phyloP scores from a whole-genome alignment of 768 basidiomycete species.

The Suillus subluteus region DNA sequence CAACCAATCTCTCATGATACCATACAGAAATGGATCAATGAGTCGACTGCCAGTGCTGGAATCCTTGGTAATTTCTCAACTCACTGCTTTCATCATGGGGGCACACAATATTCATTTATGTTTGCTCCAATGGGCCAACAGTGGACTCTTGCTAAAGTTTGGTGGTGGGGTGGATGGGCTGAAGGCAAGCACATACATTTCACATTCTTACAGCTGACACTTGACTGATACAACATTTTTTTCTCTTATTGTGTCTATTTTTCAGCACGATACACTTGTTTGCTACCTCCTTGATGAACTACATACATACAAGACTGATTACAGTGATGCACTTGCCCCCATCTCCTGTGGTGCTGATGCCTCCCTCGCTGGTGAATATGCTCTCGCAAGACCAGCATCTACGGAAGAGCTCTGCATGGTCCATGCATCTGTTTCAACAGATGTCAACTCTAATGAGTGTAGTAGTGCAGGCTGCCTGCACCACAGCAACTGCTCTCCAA shows the following conservation, averaged over 20 bases:
- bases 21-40: constrained; percentile 24
- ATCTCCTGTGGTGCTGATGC: too few relatives aligned
- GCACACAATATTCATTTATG: constrained; percentile 34
- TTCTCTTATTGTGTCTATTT: too few relatives aligned
- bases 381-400: too few relatives aligned
- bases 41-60: constrained; percentile 12
- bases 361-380: too few relatives aligned
- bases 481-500: too few relatives aligned
- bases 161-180: constrained; percentile 48
- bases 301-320: constrained; percentile 26
- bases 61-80: constrained; percentile 25
- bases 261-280: constrained; percentile 14
- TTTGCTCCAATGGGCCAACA: constrained; percentile 26
- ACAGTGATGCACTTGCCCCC: constrained; percentile 16
- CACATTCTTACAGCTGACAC: not conserved
- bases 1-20: constrained; percentile 28
- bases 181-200: constrained; percentile 36
- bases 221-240: not conserved
- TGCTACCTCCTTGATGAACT: constrained; percentile 32
- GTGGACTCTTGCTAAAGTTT: constrained; percentile 39
- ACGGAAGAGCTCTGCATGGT: too few relatives aligned
- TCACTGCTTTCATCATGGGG: too few relatives aligned
- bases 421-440: too few relatives aligned
- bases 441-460: too few relatives aligned
- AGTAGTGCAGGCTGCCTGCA: too few relatives aligned